Evolutionary conservation across 2,329 filamentous ascomycete genomes (phyloP).

Genomic region (Exophiala aquamarina): DNA sequence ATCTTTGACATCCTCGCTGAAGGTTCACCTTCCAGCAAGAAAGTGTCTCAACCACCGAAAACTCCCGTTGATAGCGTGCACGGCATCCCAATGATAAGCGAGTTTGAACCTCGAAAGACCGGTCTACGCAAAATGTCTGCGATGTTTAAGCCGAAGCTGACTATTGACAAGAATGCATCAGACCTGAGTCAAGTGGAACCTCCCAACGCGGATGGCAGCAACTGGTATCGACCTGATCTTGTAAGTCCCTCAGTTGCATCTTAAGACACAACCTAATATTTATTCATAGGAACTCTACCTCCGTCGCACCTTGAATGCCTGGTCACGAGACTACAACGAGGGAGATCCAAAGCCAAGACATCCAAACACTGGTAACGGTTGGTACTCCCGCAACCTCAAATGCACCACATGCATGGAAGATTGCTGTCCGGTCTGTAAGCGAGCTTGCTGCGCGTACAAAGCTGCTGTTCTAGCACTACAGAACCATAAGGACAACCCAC

Average conservation of each 20-base stretch:
- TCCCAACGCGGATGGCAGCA: constrained; percentile 6
- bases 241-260: constrained; percentile 9
- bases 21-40: constrained; percentile 10
- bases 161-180: constrained; percentile 13
- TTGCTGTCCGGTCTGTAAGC: constrained; percentile 32
- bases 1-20: constrained; percentile 7
- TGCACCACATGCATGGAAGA: constrained; percentile 32
- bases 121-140: constrained; percentile 25
- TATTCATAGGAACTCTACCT: constrained; percentile 22
- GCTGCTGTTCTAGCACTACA: constrained; percentile 21
- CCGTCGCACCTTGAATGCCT: constrained; percentile 20
- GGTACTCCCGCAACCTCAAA: constrained; percentile 34
- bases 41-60: constrained; percentile 3
- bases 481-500: constrained; percentile 17
- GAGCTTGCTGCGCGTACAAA: constrained; percentile 35
- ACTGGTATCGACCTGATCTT: constrained; percentile 17
- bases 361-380: constrained; percentile 28
- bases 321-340: constrained; percentile 22
- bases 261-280: neutral
- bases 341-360: constrained; percentile 25
- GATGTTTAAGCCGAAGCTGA: constrained; percentile 21
- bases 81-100: constrained; percentile 2
- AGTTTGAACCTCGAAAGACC: constrained; percentile 10
- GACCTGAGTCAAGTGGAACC: neutral
- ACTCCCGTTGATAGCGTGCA: constrained; percentile 12